Conservation (phyloP, 495 filamentous ascomycete species). For the Penicillium macrosclerotiorum region DNA sequence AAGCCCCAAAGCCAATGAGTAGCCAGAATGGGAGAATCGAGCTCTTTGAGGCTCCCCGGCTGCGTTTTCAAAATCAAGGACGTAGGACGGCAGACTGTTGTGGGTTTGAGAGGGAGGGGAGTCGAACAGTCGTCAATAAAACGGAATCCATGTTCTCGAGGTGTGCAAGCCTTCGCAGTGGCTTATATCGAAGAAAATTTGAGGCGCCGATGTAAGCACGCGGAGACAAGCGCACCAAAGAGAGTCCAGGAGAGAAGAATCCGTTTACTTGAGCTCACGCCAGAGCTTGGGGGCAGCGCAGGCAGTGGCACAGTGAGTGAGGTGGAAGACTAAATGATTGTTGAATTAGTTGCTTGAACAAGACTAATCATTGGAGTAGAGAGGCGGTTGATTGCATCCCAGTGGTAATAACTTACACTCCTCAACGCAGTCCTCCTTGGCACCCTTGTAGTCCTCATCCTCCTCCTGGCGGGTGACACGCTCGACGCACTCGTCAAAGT, state of each 20-base stretch:
- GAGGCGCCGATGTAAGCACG: constrained; percentile 12
- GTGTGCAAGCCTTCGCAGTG: too few species aligned
- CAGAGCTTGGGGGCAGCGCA: constrained; percentile 97
- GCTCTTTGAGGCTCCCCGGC: constrained; percentile 3
- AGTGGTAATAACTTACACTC: constrained; percentile 72
- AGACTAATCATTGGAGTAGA: too few species aligned
- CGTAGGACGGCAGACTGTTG: constrained; percentile 25
- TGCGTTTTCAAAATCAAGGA: constrained; percentile 24
- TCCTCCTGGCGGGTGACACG: constrained; percentile 76
- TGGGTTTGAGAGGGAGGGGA: too few species aligned
- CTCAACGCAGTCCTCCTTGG: constrained; percentile 94
- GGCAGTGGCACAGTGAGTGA: constrained; percentile 84
- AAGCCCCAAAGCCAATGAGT: too few species aligned
- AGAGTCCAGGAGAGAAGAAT: constrained; percentile 15
- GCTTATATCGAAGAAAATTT: too few species aligned
- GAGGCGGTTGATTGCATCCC: neutral
- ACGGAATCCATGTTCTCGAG: constrained; percentile 14
- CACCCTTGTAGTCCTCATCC: constrained; percentile 58
- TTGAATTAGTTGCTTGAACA: neutral
- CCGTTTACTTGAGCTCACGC: constrained; percentile 77
- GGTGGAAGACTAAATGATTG: constrained; percentile 82
- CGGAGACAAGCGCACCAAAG: constrained; percentile 11
- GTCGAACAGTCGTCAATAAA: constrained; percentile 27
- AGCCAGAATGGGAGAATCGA: too few species aligned
- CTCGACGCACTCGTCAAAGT: constrained; percentile 96